A percentile compares a stretch with the other conserved stretches of the same genome.
phyloP scores from a whole-genome alignment of 164 flowering plant genomes.

The Malania oleifera region DNA sequence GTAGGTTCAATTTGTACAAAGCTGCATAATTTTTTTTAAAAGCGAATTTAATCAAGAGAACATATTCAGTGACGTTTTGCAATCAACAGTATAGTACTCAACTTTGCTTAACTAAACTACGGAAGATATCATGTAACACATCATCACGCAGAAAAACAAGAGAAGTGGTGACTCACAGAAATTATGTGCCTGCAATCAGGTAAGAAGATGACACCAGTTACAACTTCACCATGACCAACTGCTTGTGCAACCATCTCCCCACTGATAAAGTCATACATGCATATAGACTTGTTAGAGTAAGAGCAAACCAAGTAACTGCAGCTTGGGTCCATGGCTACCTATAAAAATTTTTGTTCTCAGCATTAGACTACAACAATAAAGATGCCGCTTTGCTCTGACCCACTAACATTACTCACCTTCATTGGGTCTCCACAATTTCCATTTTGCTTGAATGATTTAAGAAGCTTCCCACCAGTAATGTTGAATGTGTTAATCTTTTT shows the following conservation, averaged over 20 bases:
- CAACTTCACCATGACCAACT: conserved; percentile 60
- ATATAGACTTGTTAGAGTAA: conserved; percentile 64
- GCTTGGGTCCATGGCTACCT: conserved; percentile 68
- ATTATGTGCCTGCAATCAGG: conserved; percentile 69
- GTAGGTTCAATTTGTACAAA: no score
- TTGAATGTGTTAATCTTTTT: conserved; percentile 55
- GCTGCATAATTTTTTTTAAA: no score
- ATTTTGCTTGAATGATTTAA: conserved; percentile 47
- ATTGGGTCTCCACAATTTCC: conserved; percentile 58
- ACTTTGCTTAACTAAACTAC: neutral
- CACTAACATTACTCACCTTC: conserved; percentile 37
- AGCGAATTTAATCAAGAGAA: no score
- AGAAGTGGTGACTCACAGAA: conserved; percentile 42
- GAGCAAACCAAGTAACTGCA: conserved; percentile 65
- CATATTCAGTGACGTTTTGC: no score
- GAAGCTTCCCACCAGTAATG: conserved; percentile 52
- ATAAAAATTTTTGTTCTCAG: conserved; percentile 15
- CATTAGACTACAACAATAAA: conserved; percentile 6
- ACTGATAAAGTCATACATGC: conserved; percentile 50
- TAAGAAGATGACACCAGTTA: conserved; percentile 63
- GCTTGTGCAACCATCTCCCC: conserved; percentile 58
- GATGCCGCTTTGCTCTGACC: neutral
- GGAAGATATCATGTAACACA: neutral
- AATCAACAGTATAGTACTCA: no score
- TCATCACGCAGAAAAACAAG: conserved; percentile 3